A percentile compares a stretch with the other conserved stretches of the same genome.
These are phyloP conservation scores for Gastrodia elata DNA, from an alignment of 106 monocot species.

Conservation along the genomic window DNA sequence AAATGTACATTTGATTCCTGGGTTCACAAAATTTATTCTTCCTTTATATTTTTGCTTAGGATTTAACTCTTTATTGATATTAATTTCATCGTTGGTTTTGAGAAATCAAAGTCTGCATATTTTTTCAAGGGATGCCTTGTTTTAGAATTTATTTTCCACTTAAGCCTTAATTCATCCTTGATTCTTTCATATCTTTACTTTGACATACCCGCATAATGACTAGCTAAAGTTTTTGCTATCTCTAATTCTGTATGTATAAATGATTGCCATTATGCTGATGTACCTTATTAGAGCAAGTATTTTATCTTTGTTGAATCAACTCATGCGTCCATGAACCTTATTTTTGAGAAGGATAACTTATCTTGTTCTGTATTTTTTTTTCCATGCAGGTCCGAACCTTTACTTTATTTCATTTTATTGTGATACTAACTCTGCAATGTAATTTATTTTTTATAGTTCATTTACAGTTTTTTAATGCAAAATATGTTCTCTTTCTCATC, in stretches of 20 bases:
- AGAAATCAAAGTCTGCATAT: background rate
- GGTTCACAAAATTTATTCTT: background rate
- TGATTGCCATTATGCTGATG: background rate
- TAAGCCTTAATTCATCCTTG: background rate
- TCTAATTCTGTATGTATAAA: background rate
- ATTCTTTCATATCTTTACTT: background rate
- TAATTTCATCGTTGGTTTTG: background rate
- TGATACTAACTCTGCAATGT: background rate
- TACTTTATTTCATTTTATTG: background rate
- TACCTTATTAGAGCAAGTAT: background rate
- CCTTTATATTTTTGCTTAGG: background rate
- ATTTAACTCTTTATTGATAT: background rate
- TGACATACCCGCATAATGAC: background rate
- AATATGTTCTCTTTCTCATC: background rate
- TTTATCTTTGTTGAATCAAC: background rate
- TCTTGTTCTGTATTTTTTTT: background rate
- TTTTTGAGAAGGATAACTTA: background rate
- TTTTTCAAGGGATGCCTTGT: background rate
- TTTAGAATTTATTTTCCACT: background rate
- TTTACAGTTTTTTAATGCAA: background rate
- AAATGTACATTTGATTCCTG: background rate
- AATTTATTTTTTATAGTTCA: background rate
- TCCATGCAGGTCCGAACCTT: background rate
- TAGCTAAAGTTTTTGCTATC: background rate
- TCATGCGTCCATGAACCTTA: background rate